Conservation (phyloP, 371 early-diverging fungal genomes). For the Actinomortierella wolfii region DNA sequence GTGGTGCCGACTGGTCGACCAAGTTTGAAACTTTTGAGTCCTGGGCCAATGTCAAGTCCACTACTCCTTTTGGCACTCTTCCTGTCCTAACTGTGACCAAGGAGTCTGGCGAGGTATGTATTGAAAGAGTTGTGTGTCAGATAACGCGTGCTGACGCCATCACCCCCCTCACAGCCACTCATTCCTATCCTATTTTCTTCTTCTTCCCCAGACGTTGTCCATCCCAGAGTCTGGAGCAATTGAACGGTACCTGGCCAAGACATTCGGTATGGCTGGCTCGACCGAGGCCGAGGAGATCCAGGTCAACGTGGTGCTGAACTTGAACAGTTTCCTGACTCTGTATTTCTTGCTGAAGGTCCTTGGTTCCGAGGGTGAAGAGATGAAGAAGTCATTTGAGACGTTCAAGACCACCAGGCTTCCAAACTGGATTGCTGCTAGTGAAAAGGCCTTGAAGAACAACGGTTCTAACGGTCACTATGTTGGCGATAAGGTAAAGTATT, state of each 20-base stretch:
- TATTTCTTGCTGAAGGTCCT: not conserved
- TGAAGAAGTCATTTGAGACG: conserved; percentile 4
- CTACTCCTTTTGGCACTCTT: conserved; percentile 13
- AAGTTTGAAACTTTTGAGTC: not conserved
- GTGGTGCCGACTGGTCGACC: conserved; percentile 8
- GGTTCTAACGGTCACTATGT: conserved; percentile 19
- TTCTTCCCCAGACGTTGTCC: not conserved
- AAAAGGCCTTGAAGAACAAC: conserved; percentile 7
- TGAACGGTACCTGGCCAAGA: conserved; percentile 13
- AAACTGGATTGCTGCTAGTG: conserved; percentile 14
- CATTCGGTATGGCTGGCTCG: conserved; percentile 9
- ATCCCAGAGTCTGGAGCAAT: conserved; percentile 16
- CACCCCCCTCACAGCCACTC: too few species aligned
- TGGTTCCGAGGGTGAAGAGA: conserved; percentile 8
- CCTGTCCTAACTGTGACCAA: conserved; percentile 11
- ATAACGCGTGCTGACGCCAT: too few species aligned
- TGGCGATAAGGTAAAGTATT: conserved; percentile 11
- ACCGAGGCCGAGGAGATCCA: not conserved
- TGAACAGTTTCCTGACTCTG: too few species aligned
- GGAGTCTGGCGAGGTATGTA: not conserved
- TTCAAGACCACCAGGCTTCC: conserved; percentile 2
- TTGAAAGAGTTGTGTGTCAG: too few species aligned
- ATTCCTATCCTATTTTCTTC: too few species aligned
- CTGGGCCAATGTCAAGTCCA: conserved; percentile 9
- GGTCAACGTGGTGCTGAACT: too few species aligned